phyloP scores from a whole-genome alignment of 2,329 filamentous ascomycete genomes.

The Dryadomyces quercus-mongolicae region DNA sequence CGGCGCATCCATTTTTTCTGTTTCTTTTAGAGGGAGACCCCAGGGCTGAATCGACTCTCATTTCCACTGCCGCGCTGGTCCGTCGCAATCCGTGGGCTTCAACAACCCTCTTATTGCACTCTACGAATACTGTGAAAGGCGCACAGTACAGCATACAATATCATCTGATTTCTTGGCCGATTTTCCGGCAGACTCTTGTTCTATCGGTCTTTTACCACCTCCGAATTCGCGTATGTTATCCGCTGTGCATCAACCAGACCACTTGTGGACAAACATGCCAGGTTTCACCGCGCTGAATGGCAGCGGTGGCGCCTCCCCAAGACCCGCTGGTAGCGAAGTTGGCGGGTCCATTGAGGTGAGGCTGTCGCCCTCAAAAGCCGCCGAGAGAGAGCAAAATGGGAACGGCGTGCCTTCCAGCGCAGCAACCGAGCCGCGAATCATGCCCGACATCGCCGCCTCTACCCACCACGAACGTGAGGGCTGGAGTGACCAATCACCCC shows the following conservation, averaged over 20 bases:
- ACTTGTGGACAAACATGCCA: constrained; percentile 28
- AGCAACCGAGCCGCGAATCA: constrained; percentile 14
- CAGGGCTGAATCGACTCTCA: not conserved
- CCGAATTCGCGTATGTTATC: constrained; percentile 6
- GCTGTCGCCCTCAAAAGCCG: constrained; percentile 19
- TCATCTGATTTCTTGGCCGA: no score
- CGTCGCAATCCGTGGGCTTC: constrained; percentile 7
- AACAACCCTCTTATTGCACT: not conserved
- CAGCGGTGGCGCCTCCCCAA: constrained; percentile 27
- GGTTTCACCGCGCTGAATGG: constrained; percentile 38
- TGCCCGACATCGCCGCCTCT: constrained; percentile 14
- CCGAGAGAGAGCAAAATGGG: constrained; percentile 18
- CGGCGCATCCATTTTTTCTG: no score
- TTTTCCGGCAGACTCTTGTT: not conserved
- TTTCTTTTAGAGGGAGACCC: not conserved
- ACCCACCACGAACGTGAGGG: constrained; percentile 25
- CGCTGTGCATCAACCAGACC: constrained; percentile 6
- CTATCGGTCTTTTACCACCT: not conserved
- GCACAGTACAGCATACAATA: no score
- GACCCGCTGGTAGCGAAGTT: constrained; percentile 11
- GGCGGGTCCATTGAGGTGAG: constrained; percentile 9
- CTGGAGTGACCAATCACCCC: constrained; percentile 31
- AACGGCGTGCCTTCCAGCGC: constrained; percentile 6
- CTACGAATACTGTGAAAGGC: no score
- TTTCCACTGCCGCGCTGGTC: constrained; percentile 7